phyloP scores from a whole-genome alignment of 306 rosid genomes.

The Neltuma alba region DNA sequence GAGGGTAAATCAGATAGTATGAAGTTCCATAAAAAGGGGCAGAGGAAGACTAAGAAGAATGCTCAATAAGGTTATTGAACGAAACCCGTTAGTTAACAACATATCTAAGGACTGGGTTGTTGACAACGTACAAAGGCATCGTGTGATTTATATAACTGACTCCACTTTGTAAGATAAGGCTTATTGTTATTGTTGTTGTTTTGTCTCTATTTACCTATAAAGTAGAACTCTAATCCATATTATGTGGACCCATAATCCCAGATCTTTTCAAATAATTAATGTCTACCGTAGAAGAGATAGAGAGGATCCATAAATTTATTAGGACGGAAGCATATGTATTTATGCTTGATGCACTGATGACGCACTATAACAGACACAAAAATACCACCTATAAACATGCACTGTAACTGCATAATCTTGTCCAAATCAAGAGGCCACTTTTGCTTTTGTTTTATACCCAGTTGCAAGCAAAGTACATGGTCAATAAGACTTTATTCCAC shows the following conservation, averaged over 20 bases:
- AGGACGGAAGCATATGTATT: neutral
- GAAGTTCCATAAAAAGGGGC: too few relatives aligned
- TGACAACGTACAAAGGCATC: too few relatives aligned
- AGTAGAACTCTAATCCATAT: neutral
- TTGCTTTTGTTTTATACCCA: slow-evolving; percentile 43
- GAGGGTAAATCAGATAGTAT: too few relatives aligned
- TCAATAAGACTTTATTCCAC: slow-evolving; percentile 53
- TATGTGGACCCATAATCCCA: neutral
- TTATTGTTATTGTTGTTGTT: too few relatives aligned
- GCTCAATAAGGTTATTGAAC: too few relatives aligned
- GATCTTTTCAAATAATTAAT: neutral
- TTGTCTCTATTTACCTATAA: neutral
- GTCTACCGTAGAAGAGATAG: too few relatives aligned
- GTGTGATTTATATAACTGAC: too few relatives aligned
- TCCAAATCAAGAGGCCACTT: neutral
- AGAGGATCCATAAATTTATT: neutral
- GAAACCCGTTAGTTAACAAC: too few relatives aligned
- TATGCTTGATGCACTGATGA: neutral
- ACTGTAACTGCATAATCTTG: neutral
- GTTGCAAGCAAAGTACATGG: slow-evolving; percentile 68
- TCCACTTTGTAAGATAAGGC: too few relatives aligned
- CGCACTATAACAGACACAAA: neutral
- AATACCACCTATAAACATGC: neutral
- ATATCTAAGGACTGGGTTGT: too few relatives aligned
- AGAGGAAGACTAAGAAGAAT: too few relatives aligned